phyloP scores from a whole-genome alignment of 1,284 basidiomycete genomes.

The Xerocomus nothofagi region DNA sequence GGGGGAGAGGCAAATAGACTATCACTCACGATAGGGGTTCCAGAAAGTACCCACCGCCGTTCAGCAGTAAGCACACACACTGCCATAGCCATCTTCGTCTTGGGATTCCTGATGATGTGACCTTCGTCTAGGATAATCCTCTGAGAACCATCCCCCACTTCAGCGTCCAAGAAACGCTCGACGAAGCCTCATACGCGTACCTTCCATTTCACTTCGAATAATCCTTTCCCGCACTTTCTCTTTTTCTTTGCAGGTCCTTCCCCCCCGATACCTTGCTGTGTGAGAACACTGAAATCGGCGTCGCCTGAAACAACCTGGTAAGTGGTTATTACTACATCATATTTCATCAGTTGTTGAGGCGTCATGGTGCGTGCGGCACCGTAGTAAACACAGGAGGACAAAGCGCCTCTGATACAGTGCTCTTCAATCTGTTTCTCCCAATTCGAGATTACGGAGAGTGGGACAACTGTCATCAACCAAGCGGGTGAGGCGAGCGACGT shows the following conservation, averaged over 20 bases:
- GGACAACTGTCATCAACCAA: conserved; percentile 60
- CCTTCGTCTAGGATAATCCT: conserved; percentile 87
- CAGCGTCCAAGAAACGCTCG: neutral
- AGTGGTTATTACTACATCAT: conserved; percentile 88
- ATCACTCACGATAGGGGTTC: conserved; percentile 78
- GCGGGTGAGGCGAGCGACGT: neutral
- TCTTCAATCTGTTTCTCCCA: conserved; percentile 89
- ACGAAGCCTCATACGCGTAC: conserved; percentile 33
- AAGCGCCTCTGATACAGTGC: conserved; percentile 59
- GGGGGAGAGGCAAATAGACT: neutral
- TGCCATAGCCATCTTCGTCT: conserved; percentile 79
- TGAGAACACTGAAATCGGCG: conserved; percentile 18
- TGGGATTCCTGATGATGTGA: conserved; percentile 82
- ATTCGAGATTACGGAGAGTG: conserved; percentile 85
- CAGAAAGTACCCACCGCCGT: conserved; percentile 78
- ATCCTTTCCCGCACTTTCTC: conserved; percentile 55
- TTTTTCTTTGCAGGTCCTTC: conserved; percentile 44
- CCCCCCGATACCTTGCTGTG: conserved; percentile 5
- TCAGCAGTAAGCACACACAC: conserved; percentile 69
- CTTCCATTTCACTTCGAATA: conserved; percentile 82
- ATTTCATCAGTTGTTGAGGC: conserved; percentile 58
- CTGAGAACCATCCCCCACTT: conserved; percentile 33
- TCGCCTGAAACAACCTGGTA: conserved; percentile 57
- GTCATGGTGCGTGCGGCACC: conserved; percentile 64
- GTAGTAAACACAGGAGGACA: conserved; percentile 70